Evolutionary conservation across 352 stramenopile species (phyloP), one percentile per base, ranked within the genome.

Genomic region (Phytophthora podocarpi): DNA sequence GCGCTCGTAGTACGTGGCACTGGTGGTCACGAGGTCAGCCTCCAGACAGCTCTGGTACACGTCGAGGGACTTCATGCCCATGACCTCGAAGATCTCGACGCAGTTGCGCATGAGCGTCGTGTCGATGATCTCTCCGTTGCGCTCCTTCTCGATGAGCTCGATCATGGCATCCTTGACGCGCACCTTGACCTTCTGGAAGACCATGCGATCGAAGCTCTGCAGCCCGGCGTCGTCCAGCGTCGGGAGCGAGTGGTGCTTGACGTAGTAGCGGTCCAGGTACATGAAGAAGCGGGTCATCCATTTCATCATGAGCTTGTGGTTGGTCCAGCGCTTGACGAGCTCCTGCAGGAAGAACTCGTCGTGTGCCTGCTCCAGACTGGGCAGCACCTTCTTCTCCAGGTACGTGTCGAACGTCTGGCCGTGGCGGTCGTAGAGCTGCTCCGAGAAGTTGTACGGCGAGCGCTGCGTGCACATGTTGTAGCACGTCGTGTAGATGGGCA

Each of bases 301-400:
- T 80, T 99, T 99, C 87, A 99, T 99, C 97, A 99, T 99, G 74
- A 99, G 98, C 75, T 99, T 98, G 84, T 99, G 97, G 78, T 99
- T 99, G 35, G 90, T 83, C 97, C 97, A 99, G 42, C 97, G 95
- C 58, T 95, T 89, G 40, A 98, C 94, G 21, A 99, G 80, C 73
- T 99, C 97, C 54, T 93, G 87, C 7, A 99, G 79, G n/a, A 99
- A 93, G 59, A 98, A 97, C 55, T 98, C 88, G 59, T 97, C 89
- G 52, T 95, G 86, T 46, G 94, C 80, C 63, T 96, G 78, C 61
- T 96, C 74, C 10, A 98, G 78, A 48, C 65, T 82, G 26, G 86
- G 95, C 18, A 97, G 80, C 36, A 97, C 93, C 45, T 97, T 98
- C 34, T 95, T 69, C 54, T 93, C 81, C n/a, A 84, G 85, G 51